These are phyloP conservation scores for Wallacemonas sp. DNA, from an alignment of 208 protist genomes.

Conservation along the genomic window DNA sequence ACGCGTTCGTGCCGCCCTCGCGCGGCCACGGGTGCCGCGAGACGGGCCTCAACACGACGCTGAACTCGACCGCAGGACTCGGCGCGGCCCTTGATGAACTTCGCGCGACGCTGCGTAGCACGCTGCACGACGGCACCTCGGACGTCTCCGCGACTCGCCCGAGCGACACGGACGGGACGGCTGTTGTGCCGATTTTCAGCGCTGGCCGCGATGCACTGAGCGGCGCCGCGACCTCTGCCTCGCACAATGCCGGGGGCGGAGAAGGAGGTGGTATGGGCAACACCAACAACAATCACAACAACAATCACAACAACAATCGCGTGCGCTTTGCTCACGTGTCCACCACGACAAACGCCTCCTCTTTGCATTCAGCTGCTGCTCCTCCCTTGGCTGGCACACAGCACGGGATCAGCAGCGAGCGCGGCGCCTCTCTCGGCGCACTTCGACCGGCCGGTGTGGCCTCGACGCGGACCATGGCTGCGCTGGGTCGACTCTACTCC, in stretches of 20 bases:
- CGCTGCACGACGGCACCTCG: neutral
- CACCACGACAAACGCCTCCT: neutral
- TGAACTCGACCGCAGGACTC: conserved; percentile 8
- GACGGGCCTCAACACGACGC: neutral
- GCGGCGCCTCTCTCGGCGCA: neutral
- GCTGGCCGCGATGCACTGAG: neutral
- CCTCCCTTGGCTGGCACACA: too few species aligned
- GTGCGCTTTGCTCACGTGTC: neutral
- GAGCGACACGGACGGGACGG: neutral
- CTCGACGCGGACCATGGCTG: conserved; percentile 27
- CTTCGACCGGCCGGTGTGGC: conserved; percentile 4
- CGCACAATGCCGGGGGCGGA: too few species aligned
- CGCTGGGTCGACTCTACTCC: conserved; percentile 27
- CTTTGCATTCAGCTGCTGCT: too few species aligned
- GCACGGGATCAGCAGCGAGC: too few species aligned
- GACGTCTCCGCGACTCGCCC: neutral
- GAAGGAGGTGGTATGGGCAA: too few species aligned
- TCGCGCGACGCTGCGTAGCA: conserved; percentile 2
- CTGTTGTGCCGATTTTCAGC: neutral
- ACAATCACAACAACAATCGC: too few species aligned
- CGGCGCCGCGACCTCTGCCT: too few species aligned
- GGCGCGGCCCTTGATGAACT: conserved; percentile 3
- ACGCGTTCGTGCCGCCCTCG: neutral
- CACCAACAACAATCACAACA: too few species aligned
- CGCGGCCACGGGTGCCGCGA: neutral